A percentile compares a stretch with the other conserved stretches of the same genome.
These are phyloP conservation scores for Pleurotus sapidus DNA, from an alignment of 768 basidiomycete species.

Conservation along the genomic window DNA sequence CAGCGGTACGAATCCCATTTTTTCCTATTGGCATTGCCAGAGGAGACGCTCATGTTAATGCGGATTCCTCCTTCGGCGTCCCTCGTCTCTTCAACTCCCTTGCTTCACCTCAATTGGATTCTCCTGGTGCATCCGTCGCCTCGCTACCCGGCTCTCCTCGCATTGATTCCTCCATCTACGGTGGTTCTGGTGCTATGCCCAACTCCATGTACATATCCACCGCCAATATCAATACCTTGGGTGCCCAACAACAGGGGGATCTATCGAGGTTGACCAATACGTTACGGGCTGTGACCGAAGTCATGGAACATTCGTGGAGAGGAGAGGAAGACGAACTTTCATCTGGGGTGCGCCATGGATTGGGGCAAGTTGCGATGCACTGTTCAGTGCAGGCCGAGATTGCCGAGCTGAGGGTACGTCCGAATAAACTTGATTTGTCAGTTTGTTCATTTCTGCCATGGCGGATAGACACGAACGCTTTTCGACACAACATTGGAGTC, in stretches of 20 bases:
- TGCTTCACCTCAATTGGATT: slow-evolving; percentile 50
- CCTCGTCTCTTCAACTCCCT: slow-evolving; percentile 69
- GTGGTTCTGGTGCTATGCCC: slow-evolving; percentile 22
- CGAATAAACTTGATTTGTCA: neutral
- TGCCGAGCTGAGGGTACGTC: slow-evolving; percentile 67
- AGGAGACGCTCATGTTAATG: slow-evolving; percentile 7
- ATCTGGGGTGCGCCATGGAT: slow-evolving; percentile 70
- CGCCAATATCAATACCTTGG: slow-evolving; percentile 17
- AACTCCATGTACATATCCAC: slow-evolving; percentile 23
- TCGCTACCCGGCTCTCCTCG: slow-evolving; percentile 25
- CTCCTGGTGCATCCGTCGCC: slow-evolving; percentile 14
- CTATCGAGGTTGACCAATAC: slow-evolving; percentile 81
- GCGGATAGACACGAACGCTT: slow-evolving; percentile 53
- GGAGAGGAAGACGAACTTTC: slow-evolving; percentile 81
- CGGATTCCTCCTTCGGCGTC: slow-evolving; percentile 42
- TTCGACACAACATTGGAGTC: slow-evolving; percentile 72
- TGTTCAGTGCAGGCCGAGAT: slow-evolving; percentile 71
- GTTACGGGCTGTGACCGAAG: slow-evolving; percentile 72
- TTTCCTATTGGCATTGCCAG: slow-evolving; percentile 9
- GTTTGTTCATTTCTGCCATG: neutral
- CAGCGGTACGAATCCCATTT: slow-evolving; percentile 72
- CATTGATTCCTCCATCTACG: slow-evolving; percentile 28
- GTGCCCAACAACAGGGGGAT: slow-evolving; percentile 61
- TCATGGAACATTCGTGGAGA: slow-evolving; percentile 80
- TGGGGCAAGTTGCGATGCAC: slow-evolving; percentile 66